phyloP scores from a whole-genome alignment of 768 basidiomycete species.

The Tricholoma furcatifolium region DNA sequence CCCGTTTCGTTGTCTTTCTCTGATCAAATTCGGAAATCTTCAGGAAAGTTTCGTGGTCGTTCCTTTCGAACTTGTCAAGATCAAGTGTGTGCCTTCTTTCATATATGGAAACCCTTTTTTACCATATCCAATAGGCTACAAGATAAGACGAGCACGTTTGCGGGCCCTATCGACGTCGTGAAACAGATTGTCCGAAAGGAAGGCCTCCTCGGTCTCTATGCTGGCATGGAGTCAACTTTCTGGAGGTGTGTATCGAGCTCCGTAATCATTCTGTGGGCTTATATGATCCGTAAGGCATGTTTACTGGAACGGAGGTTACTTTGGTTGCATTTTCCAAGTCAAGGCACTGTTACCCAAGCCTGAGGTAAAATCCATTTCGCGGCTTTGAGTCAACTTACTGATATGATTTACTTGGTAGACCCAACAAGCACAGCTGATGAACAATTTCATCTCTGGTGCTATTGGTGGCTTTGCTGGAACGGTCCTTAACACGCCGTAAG shows the following conservation, averaged over 20 bases:
- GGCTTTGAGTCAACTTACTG: background rate
- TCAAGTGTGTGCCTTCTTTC: constrained; percentile 49
- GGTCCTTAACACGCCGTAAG: constrained; percentile 87
- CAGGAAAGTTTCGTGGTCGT: constrained; percentile 92
- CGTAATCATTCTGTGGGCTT: background rate
- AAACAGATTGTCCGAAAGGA: constrained; percentile 74
- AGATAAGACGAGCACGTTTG: constrained; percentile 88
- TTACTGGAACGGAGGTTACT: constrained; percentile 96
- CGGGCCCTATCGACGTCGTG: constrained; percentile 90
- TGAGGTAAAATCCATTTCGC: constrained; percentile 46
- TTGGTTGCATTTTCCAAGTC: constrained; percentile 89
- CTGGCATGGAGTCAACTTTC: constrained; percentile 96
- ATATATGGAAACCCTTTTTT: background rate
- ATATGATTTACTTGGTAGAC: constrained; percentile 38
- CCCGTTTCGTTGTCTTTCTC: background rate
- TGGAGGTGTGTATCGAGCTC: constrained; percentile 67
- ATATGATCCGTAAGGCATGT: constrained; percentile 52
- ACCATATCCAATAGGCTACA: constrained; percentile 59
- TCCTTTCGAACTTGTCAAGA: constrained; percentile 95
- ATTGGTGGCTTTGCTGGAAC: constrained; percentile 92
- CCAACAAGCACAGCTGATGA: constrained; percentile 68
- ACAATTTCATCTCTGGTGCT: constrained; percentile 91
- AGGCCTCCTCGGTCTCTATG: constrained; percentile 84
- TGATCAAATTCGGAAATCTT: background rate
- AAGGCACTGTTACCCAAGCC: constrained; percentile 79